Evolutionary conservation across 768 basidiomycete genomes (phyloP).

Genomic region (Rhodosporidiobolus odoratus): DNA sequence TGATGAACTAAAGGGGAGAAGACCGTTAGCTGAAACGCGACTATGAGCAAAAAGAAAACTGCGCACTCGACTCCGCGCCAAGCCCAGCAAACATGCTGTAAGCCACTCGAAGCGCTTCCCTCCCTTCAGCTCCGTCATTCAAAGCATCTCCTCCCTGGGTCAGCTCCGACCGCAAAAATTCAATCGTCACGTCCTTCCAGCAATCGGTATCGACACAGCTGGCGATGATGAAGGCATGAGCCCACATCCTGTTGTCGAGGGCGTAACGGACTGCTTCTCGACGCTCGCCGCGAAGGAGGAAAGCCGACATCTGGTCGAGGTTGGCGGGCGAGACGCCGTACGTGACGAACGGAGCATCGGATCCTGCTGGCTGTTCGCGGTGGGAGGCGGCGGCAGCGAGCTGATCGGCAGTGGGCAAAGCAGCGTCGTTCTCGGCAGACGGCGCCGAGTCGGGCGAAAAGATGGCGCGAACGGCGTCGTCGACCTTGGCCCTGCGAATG

Average conservation of each 20-base stretch:
- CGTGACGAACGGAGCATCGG: constrained; percentile 52
- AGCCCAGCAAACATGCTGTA: constrained; percentile 82
- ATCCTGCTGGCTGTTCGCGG: background rate
- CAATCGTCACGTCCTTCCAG: constrained; percentile 83
- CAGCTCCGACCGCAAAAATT: constrained; percentile 76
- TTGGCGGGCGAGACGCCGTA: constrained; percentile 60
- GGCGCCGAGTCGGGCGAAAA: constrained; percentile 54
- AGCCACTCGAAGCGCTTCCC: constrained; percentile 70
- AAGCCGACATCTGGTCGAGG: constrained; percentile 69
- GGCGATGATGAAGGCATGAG: constrained; percentile 90
- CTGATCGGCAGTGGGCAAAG: constrained; percentile 37
- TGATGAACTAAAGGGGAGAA: constrained; percentile 59
- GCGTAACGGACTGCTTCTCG: constrained; percentile 82
- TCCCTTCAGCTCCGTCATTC: constrained; percentile 49
- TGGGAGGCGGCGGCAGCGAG: constrained; percentile 24
- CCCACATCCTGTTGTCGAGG: constrained; percentile 82
- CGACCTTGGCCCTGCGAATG: constrained; percentile 58
- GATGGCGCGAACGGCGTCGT: constrained; percentile 66
- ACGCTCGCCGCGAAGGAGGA: constrained; percentile 76
- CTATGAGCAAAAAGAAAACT: background rate
- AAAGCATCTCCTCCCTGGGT: constrained; percentile 43
- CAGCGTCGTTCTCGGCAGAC: background rate
- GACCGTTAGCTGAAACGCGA: constrained; percentile 10
- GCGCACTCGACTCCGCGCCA: constrained; percentile 67
- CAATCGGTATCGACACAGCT: constrained; percentile 87